Base-by-base conservation (phyloP, 2,329 filamentous ascomycete genomes). In the Chaetomium sp. region DNA sequence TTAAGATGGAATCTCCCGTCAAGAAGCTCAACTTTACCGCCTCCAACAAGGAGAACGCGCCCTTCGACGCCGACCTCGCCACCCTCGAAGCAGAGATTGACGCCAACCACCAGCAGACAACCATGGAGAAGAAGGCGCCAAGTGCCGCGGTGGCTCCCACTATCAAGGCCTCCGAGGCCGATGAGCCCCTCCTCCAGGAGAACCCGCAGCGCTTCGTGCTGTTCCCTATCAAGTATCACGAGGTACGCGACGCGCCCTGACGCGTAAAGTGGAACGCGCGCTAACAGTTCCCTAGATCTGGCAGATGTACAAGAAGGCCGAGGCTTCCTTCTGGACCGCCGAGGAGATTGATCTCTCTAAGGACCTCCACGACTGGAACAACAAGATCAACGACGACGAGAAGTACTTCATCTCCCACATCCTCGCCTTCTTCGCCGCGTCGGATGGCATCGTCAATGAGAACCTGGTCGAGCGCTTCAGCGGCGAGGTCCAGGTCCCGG, bases 251-350 rank as follows among this genome's bases (percentile, higher is more conserved):
- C 74, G 73, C 71, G 72, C 74, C 72, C 50, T 78, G 72, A 89
- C 90, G 90, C 88, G 89, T 92, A 84, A 84, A 90, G 84, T 89
- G 84, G 61, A 72, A 71, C 73, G 67, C 68, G 66, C 65, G 73
- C 80, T 84, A 76, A 85, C 76, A 64, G 45, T 9, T 9, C 66
- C 57, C 60, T 67, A 97, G 93, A 96, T 97, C 80, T 99, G 95
- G 95, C 94, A 98, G 81, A 98, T 98, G 94, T 99, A 99, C 88
- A 99, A 99, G 88, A 98, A 98, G 84, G 93, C 93, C 71, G 94
- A 99, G 80, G 95, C 95, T 60, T 98, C 95, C 51, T 99, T 99
- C 89, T 99, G 95, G 95, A 99, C 95, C 50, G 95, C 95, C 60
- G 95, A 99, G 80, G 95, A 99, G 84, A 98, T 99, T 73, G 95